Evolutionary conservation across 2,329 filamentous ascomycete species (phyloP).

Genomic region (Sphaerulina musiva): DNA sequence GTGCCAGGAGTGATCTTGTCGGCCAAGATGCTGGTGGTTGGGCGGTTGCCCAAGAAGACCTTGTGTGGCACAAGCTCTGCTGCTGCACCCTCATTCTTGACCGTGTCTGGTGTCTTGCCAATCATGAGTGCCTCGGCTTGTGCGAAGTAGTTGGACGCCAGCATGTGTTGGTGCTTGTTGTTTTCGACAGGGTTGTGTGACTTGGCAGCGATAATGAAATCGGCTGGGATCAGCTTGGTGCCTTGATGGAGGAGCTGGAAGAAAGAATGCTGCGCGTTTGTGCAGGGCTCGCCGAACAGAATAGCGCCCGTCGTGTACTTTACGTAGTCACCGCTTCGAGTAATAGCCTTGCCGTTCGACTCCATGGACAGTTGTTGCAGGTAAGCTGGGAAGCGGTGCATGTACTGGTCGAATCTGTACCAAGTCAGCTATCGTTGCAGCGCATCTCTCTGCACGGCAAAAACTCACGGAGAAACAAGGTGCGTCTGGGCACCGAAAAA

Average conservation of each 20-base stretch:
- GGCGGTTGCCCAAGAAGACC: slow-evolving; percentile 96
- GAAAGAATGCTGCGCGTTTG: slow-evolving; percentile 99
- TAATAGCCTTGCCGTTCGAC: slow-evolving; percentile 97
- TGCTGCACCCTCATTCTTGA: slow-evolving; percentile 66
- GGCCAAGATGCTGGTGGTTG: slow-evolving; percentile 89
- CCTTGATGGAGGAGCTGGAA: slow-evolving; percentile 99
- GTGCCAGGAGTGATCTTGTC: slow-evolving; percentile 91
- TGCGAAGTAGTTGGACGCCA: slow-evolving; percentile 85
- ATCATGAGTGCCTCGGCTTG: slow-evolving; percentile 84
- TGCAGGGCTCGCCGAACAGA: slow-evolving; percentile 95
- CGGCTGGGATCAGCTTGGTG: slow-evolving; percentile 95
- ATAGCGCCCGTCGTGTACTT: slow-evolving; percentile 97
- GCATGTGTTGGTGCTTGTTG: slow-evolving; percentile 94
- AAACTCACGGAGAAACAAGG: slow-evolving; percentile 79
- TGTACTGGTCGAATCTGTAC: slow-evolving; percentile 87
- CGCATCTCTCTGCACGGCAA: not conserved
- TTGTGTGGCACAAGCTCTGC: slow-evolving; percentile 89
- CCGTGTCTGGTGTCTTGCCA: slow-evolving; percentile 74
- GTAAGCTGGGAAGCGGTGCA: slow-evolving; percentile 97
- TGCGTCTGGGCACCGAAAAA: slow-evolving; percentile 98
- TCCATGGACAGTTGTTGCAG: slow-evolving; percentile 99
- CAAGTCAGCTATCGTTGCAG: slow-evolving; percentile 18
- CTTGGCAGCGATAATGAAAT: slow-evolving; percentile 94
- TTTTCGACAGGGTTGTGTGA: slow-evolving; percentile 91
- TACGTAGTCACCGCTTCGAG: slow-evolving; percentile 76